Conservation (phyloP, 106 monocot species). For the Dioscorea dumetorum region DNA sequence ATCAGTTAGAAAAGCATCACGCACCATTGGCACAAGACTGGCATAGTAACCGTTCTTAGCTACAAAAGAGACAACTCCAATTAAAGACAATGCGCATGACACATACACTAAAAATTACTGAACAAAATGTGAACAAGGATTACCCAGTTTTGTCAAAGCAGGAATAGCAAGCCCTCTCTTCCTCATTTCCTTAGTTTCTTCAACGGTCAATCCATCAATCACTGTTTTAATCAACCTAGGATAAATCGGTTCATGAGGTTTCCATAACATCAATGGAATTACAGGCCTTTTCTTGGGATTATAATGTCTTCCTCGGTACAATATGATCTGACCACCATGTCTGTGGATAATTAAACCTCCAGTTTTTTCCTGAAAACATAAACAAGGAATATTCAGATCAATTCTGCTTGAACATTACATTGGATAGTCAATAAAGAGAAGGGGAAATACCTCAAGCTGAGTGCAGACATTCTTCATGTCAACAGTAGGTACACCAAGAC, state of each 20-base stretch:
- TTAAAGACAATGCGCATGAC: not conserved
- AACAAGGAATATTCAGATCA: conserved; percentile 8
- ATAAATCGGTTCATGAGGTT: conserved; percentile 90
- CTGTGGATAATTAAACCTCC: conserved; percentile 80
- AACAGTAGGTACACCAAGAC: conserved; percentile 98
- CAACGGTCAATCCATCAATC: conserved; percentile 72
- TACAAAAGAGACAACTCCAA: conserved; percentile 21
- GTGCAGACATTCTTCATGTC: conserved; percentile 94
- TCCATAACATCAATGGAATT: conserved; percentile 97
- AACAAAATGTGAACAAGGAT: conserved; percentile 2
- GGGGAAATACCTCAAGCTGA: conserved; percentile 75
- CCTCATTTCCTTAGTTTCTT: conserved; percentile 95
- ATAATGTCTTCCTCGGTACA: conserved; percentile 88
- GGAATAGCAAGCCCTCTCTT: conserved; percentile 77
- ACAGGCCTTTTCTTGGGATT: conserved; percentile 80
- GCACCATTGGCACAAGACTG: conserved; percentile 85
- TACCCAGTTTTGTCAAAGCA: conserved; percentile 84
- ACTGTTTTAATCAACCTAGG: conserved; percentile 84
- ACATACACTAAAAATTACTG: not conserved
- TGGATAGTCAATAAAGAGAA: not conserved
- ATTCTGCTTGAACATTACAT: not conserved
- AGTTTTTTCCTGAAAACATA: conserved; percentile 70
- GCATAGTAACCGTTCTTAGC: conserved; percentile 99
- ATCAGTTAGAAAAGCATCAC: conserved; percentile 88
- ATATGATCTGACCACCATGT: conserved; percentile 79